These are phyloP conservation scores for Hypoxylon sp. DNA, from an alignment of 2,329 filamentous ascomycete genomes.

Conservation along the genomic window DNA sequence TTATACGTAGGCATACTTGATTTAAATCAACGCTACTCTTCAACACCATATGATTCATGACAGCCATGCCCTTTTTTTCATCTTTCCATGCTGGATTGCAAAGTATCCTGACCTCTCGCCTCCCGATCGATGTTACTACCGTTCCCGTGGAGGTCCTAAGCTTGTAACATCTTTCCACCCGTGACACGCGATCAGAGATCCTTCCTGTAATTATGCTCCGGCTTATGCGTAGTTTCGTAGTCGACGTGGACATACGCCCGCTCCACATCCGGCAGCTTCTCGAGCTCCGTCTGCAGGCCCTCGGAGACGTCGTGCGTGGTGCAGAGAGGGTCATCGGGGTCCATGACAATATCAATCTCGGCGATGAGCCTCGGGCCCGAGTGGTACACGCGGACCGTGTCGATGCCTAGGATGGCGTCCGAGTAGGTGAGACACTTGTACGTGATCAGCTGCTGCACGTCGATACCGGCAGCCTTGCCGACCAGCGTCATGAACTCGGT, in stretches of 20 bases:
- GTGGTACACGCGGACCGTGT: constrained; percentile 95
- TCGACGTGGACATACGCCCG: constrained; percentile 96
- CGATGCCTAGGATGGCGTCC: constrained; percentile 80
- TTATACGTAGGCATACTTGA: too few relatives aligned
- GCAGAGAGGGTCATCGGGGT: constrained; percentile 73
- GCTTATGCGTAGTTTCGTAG: constrained; percentile 95
- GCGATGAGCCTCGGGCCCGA: constrained; percentile 88
- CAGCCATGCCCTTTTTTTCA: too few relatives aligned
- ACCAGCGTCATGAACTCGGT: constrained; percentile 91
- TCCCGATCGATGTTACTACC: too few relatives aligned
- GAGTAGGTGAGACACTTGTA: constrained; percentile 97
- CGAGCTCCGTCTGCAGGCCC: constrained; percentile 91
- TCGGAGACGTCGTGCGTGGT: constrained; percentile 94
- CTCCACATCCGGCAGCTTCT: constrained; percentile 91
- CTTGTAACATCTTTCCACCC: too few relatives aligned
- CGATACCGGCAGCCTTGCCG: constrained; percentile 84
- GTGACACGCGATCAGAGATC: constrained; percentile 57
- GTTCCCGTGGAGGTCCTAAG: too few relatives aligned
- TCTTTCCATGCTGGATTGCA: too few relatives aligned
- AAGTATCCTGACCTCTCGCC: too few relatives aligned
- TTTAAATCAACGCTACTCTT: too few relatives aligned
- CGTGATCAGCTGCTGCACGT: constrained; percentile 91
- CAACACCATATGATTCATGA: too few relatives aligned
- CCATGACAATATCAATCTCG: constrained; percentile 97
- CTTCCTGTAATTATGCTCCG: constrained; percentile 76